phyloP scores from a whole-genome alignment of 257 asterid species.

The Nicotiana tomentosiformis region DNA sequence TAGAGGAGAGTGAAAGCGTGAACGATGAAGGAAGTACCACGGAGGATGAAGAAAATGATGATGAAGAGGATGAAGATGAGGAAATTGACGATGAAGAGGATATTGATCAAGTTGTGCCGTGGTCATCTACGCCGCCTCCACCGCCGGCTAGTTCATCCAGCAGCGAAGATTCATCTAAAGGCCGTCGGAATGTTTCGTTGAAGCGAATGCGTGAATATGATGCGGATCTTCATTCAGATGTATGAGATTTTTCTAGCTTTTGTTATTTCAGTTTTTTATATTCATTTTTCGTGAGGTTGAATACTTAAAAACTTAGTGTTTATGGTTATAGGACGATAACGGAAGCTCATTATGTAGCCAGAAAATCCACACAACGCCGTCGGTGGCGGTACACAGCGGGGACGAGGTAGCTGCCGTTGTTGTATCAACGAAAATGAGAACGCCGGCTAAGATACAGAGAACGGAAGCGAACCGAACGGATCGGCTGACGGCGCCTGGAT shows the following conservation, averaged over 20 bases:
- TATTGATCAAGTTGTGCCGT: constrained; percentile 42
- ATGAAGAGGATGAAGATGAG: constrained; percentile 4
- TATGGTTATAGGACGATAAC: constrained; percentile 23
- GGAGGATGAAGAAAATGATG: constrained; percentile 15
- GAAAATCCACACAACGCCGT: constrained; percentile 1
- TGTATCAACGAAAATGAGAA: not conserved
- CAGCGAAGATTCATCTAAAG: constrained; percentile 18
- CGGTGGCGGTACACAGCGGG: not conserved
- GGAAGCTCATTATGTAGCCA: constrained; percentile 10
- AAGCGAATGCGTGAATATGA: constrained; percentile 28
- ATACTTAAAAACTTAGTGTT: not conserved
- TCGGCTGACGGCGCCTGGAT: constrained; percentile 17
- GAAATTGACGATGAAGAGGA: constrained; percentile 24
- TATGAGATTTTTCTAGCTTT: constrained; percentile 2
- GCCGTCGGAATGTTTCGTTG: constrained; percentile 14
- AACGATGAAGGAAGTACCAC: not conserved
- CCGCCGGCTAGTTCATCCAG: constrained; percentile 36
- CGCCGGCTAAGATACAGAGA: constrained; percentile 14
- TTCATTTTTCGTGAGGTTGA: not conserved
- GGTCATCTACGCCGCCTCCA: constrained; percentile 44
- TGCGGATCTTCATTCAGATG: constrained; percentile 22
- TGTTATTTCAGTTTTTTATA: not conserved
- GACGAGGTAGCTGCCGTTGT: not conserved
- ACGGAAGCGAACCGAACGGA: not conserved
- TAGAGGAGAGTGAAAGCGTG: constrained; percentile 16